Evolutionary conservation across 2,329 filamentous ascomycete species (phyloP), one percentile per base, ranked within the genome.

Genomic region (Calonectria pseudoreteaudii): DNA sequence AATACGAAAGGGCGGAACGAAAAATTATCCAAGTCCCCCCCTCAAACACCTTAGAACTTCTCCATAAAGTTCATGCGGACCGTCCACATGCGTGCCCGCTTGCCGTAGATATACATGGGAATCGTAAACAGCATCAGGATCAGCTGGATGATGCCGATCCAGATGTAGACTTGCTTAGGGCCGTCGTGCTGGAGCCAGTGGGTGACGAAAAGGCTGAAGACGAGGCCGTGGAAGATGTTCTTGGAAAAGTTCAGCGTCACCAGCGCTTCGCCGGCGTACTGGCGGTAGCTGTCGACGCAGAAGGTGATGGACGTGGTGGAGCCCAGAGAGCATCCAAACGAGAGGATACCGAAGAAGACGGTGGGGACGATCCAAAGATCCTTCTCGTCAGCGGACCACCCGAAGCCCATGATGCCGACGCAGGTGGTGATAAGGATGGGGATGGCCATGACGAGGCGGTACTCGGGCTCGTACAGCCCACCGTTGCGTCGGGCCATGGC

Each of bases 401-500:
- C 96, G 81, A 97, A 98, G 2, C 95, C 96, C 92, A 98, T 98
- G 20, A 98, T 90, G 0, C 97, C 97, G 38, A 96, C 91, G 1
- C 93, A 91, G 0, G 96, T 98, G 4, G 92, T 92, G 68, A 98
- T 80, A 0, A 93, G 88, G 38, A 98, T 93, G 0, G 96, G 96
- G 4, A 93, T 85, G 0, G 92, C 94, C 96, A 98, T 98, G 53
- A 98, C 90, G 0, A 98, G 90, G 9, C 96, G 91, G 81, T 97
- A 98, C 84, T 98, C 96, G 0, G 96, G 96, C 83, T 98, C 96
- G 83, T 98, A 98, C 3, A 98, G 87, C 2, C 96, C 96, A n/a
- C 94, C 95, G 78, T 98, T 98, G 34, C 93, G 92, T 44, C 93
- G 90, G 2, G 95, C 90, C 93, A 98, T 95, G 72, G 88, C 93